Evolutionary conservation across 2,329 filamentous ascomycete genomes (phyloP), one percentile per base, ranked within the genome.

Genomic region (Ophiostoma populinum): DNA sequence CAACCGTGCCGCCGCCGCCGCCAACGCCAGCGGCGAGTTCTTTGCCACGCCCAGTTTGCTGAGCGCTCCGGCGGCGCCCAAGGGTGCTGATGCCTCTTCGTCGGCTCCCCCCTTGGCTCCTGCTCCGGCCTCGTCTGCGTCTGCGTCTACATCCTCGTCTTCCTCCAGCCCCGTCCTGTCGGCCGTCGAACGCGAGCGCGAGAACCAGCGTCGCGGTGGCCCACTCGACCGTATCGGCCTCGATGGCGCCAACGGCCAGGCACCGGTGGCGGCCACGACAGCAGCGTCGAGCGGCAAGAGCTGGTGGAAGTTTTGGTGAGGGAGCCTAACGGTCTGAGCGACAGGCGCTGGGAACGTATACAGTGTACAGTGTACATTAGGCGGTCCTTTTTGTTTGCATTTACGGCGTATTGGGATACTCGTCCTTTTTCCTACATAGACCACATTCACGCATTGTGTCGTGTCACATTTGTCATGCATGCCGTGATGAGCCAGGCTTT

Each of bases 21-120:
- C n/a, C 19, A 16, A 16, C 32, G 9, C 17, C 20, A 42, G 21
- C 15, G 12, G 38, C 26, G 35, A 28, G n/a, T 21, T 51, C 44
- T 49, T 56, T n/a, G n/a, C n/a, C n/a, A n/a, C n/a, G n/a, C n/a
- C n/a, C 48, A 57, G 62, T 45, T 49, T 71, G 31, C 67, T 67
- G 5, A 61, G 63, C 19, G 53, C 70, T 21, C 59, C 73, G 16
- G 57, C 57, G 11, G 49, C 60, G 1, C 62, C 66, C 2, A 35
- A 39, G 30, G 39, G 48, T 12, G 42, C 40, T 5, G 41, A 45
- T 28, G 34, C 42, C 6, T 42, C n/a, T n/a, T n/a, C n/a, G n/a
- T n/a, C n/a, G n/a, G n/a, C n/a, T n/a, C n/a, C n/a, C n/a, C n/a
- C n/a, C n/a, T n/a, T n/a, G n/a, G n/a, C n/a, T n/a, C n/a, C n/a